phyloP scores from a whole-genome alignment of 345 rosid genomes.

The Eucalyptus decipiens region DNA sequence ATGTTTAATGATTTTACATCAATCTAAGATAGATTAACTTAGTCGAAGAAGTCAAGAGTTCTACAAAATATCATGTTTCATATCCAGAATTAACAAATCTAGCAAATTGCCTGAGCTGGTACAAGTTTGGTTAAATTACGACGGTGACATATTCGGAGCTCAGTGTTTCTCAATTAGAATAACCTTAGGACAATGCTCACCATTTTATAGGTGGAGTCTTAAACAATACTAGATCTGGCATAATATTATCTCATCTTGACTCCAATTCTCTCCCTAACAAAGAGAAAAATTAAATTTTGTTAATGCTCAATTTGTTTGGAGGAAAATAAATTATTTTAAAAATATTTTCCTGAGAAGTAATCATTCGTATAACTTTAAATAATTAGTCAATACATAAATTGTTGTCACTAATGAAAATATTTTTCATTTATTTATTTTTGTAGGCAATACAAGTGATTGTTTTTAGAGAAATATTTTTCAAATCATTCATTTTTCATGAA shows the following conservation, averaged over 20 bases:
- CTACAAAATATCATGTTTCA: background rate
- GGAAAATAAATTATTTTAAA: too few species aligned
- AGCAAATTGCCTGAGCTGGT: fast-evolving
- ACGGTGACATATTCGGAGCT: fast-evolving
- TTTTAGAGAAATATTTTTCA: too few species aligned
- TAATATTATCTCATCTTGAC: background rate
- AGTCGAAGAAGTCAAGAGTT: background rate
- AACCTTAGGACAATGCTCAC: background rate
- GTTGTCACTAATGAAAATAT: too few species aligned
- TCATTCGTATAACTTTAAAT: too few species aligned
- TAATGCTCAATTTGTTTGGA: background rate
- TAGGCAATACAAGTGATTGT: fast-evolving
- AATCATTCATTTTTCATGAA: background rate
- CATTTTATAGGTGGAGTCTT: background rate
- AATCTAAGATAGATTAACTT: background rate
- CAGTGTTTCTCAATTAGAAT: background rate
- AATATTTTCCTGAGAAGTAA: too few species aligned
- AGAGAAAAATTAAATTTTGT: background rate
- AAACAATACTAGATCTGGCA: background rate
- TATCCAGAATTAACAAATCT: background rate
- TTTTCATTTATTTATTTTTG: too few species aligned
- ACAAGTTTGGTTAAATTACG: background rate
- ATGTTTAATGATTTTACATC: background rate
- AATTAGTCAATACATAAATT: too few species aligned
- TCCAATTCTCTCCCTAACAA: background rate